Evolutionary conservation across 345 rosid species (phyloP).

Genomic region (Populus nigra): DNA sequence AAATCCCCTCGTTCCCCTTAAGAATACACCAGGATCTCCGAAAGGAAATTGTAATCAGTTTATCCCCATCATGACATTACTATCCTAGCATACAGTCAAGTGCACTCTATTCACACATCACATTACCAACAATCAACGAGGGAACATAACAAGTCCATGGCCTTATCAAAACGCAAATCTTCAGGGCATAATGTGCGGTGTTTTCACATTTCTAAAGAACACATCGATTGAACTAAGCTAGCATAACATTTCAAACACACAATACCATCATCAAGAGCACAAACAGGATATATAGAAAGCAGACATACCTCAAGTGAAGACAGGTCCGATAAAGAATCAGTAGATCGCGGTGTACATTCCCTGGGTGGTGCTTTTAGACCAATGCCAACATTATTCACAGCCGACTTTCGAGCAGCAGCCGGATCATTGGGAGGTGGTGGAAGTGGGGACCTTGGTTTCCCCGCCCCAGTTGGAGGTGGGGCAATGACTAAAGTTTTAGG

Average conservation of each 20-base stretch:
- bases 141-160: neutral
- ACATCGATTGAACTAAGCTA: neutral
- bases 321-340: constrained; percentile 64
- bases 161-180: neutral
- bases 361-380: constrained; percentile 24
- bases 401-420: constrained; percentile 45
- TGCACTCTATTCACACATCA: neutral
- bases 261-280: neutral
- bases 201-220: neutral
- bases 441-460: constrained; percentile 67
- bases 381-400: constrained; percentile 23
- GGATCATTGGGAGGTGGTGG: constrained; percentile 98
- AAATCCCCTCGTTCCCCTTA: neutral
- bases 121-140: neutral
- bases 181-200: neutral
- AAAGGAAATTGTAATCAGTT: neutral
- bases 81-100: neutral
- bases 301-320: constrained; percentile 70
- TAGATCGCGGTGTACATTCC: constrained; percentile 37
- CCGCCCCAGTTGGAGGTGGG: constrained; percentile 70
- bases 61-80: neutral
- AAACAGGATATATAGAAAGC: neutral
- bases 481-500: constrained; percentile 62
- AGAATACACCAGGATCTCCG: neutral
- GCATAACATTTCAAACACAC: neutral